A percentile compares a stretch with the other conserved stretches of the same genome.
Conservation (phyloP, 106 monocot genomes). For the Posidonia australis region DNA sequence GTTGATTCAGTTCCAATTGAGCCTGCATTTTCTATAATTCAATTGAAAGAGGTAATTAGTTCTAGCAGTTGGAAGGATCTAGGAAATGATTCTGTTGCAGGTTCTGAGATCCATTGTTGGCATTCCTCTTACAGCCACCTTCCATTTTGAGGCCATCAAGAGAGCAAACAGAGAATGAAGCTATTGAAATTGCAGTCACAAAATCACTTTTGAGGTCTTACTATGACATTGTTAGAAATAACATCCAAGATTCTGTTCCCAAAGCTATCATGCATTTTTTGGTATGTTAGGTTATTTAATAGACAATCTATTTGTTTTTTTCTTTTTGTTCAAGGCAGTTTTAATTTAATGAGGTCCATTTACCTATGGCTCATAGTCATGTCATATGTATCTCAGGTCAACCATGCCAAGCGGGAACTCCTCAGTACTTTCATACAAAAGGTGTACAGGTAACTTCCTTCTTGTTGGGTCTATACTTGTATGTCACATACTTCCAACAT, state of each 20-base stretch:
- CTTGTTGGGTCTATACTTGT: too few species aligned
- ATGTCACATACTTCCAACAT: not conserved
- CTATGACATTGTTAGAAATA: slow-evolving; percentile 27
- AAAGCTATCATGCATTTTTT: slow-evolving; percentile 33
- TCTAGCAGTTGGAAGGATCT: not conserved
- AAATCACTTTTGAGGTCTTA: slow-evolving; percentile 19
- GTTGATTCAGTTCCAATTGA: not conserved
- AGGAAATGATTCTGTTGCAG: not conserved
- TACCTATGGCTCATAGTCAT: not conserved
- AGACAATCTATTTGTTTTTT: not conserved
- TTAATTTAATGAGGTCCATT: not conserved
- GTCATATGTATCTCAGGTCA: slow-evolving; percentile 13
- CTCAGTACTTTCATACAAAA: slow-evolving; percentile 19
- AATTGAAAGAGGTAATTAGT: slow-evolving; percentile 15
- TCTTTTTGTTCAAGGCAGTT: not conserved
- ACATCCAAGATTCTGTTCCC: slow-evolving; percentile 24
- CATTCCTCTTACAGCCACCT: slow-evolving; percentile 14
- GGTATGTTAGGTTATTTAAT: slow-evolving; percentile 3
- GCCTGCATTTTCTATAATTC: slow-evolving; percentile 12
- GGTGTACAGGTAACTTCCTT: slow-evolving; percentile 14
- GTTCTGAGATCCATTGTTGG: not conserved
- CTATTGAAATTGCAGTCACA: slow-evolving; percentile 24
- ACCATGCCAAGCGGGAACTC: slow-evolving; percentile 20
- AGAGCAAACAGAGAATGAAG: slow-evolving; percentile 23
- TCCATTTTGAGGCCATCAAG: slow-evolving; percentile 15